Evolutionary conservation across 2,329 filamentous ascomycete genomes (phyloP), one percentile per base, ranked within the genome.

Genomic region (Leptosphaerulina australis): DNA sequence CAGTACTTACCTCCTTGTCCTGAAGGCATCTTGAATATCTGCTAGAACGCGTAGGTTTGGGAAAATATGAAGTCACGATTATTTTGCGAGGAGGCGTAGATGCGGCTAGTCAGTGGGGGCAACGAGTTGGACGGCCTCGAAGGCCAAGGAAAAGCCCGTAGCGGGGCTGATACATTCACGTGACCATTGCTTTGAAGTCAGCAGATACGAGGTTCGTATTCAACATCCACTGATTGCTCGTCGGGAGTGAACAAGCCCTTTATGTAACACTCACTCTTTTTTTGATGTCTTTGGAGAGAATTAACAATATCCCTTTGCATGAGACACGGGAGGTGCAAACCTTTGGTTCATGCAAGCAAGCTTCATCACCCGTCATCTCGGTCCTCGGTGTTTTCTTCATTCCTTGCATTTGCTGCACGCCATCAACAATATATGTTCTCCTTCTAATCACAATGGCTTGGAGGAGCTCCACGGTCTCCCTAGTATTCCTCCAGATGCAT

Each of bases 1-100:
- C 20, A 18, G 37, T 25, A 69, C 76, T 45, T 65, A 79, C 77
- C 65, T 74, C 78, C 78, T 73, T 72, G 67, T 68, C 78, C 78
- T 66, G 77, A 79, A 68, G 76, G 76, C 78, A 80, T 80, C 29
- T 64, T 74, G 58, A 59, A 51, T 59, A 49, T 47, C 14, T 53
- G 18, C 24, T 21, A 14, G 35, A 10, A 29, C 38, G 33, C 37
- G 35, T 50, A 12, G 55, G 36, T 8, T 33, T 24, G 31, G 40
- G 45, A 26, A 25, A 17, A 40, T 34, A 45, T 52, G 41, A 41
- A 44, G 43, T 35, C 21, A 37, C 25, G 38, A 43, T 49, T 47
- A 45, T 50, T 55, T 57, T 58, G 48, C 25, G 43, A 24, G 52
- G 45, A 49, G 48, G 49, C 56, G 55, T 62, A 34, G 56, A 54